These are phyloP conservation scores for Brassica rapa DNA, from an alignment of 345 rosid species.

Conservation along the genomic window DNA sequence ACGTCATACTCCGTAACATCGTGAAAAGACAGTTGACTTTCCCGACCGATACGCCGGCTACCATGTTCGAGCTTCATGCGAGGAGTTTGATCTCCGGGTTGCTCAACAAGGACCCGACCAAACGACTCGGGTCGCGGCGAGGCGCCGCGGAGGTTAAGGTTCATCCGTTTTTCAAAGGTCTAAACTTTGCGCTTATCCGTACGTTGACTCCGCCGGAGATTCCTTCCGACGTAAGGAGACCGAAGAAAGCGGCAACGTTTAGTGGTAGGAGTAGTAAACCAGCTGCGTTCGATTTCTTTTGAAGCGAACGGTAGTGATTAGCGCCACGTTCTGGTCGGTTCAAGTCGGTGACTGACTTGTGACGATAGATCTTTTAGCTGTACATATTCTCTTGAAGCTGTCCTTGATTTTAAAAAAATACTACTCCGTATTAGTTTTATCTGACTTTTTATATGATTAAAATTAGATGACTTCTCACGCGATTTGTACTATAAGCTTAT, in stretches of 20 bases:
- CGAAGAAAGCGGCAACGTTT: conserved; percentile 45
- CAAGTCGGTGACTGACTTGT: conserved; percentile 46
- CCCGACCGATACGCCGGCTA: conserved; percentile 53
- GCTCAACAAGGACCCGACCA: conserved; percentile 67
- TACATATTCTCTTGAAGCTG: conserved; percentile 39
- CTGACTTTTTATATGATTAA: conserved; percentile 8
- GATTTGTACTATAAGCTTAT: conserved; percentile 18
- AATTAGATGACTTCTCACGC: conserved; percentile 25
- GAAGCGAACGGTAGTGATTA: conserved; percentile 28
- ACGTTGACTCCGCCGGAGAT: conserved; percentile 73
- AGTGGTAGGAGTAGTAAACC: conserved; percentile 41
- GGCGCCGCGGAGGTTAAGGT: conserved; percentile 87
- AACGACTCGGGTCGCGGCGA: conserved; percentile 73
- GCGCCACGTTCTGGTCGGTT: conserved; percentile 50
- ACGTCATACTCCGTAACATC: conserved; percentile 80
- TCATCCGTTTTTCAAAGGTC: conserved; percentile 80
- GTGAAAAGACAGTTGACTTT: conserved; percentile 63
- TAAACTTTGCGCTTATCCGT: conserved; percentile 80
- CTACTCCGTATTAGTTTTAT: background rate
- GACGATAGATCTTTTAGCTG: conserved; percentile 42
- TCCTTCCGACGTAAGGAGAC: conserved; percentile 44
- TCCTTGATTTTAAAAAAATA: background rate
- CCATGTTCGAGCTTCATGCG: conserved; percentile 61
- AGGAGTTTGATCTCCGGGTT: conserved; percentile 66
- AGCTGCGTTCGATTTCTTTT: conserved; percentile 68